Evolutionary conservation across 2,329 filamentous ascomycete species (phyloP), one percentile per base, ranked within the genome.

Genomic region (Diplocarpon rosae): DNA sequence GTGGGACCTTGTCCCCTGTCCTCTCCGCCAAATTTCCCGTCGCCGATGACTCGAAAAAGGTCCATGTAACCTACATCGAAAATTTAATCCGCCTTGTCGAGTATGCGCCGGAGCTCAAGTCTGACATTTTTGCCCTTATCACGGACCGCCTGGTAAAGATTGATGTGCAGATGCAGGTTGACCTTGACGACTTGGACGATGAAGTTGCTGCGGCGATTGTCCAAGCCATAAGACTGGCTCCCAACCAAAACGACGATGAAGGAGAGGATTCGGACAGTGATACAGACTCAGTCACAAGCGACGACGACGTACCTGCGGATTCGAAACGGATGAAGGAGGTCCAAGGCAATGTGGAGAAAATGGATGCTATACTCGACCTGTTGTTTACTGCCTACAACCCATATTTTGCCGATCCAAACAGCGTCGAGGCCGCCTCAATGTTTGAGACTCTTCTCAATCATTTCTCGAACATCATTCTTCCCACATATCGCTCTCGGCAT

Each of bases 111-210:
- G 80, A 85, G 47, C 67, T 95, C 30, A 81, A 82, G 49, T 77
- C 83, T 7, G 85, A 93, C 49, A 79, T 96, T 17, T 73, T 95
- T 51, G 80, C 87, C 45, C 68, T 94, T 11, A 83, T 96, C 38
- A 83, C 88, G 34, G 84, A 90, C 55, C 81, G 85, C 50, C 72
- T 96, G 7, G 86, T 96, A 58, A 92, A 92, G 65, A 85, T 96
- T 47, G 92, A 98, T 61, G 87, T 94, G 1, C 85, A 95, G 61
- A 92, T 96, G 63, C 90, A 95, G 64, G 76, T 89, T 39, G 89
- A 96, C 58, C 69, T 96, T 57, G 88, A 96, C 51, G 89, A 96
- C 56, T 69, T 95, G 49, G 90, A 95, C 50, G 90, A 96, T 51
- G 85, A 93, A 44, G 72, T 87, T 9, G 84, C 87, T 43, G 79